These are phyloP conservation scores for Blastomyces parvus DNA, from an alignment of 2,329 filamentous ascomycete species.

Conservation along the genomic window DNA sequence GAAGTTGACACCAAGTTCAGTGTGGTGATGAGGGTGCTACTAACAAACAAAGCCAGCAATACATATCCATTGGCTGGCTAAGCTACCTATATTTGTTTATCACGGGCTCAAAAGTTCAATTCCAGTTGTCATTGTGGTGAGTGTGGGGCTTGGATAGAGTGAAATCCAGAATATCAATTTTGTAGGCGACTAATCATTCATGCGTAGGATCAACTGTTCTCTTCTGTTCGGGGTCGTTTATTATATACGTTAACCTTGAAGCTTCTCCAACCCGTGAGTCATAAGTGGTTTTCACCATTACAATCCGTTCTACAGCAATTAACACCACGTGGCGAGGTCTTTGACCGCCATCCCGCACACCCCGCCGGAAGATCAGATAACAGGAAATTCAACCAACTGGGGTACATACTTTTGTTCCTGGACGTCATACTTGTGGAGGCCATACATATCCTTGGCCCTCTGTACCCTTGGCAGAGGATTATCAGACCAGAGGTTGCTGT, in stretches of 20 bases:
- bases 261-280: background rate
- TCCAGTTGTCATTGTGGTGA: background rate
- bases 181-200: background rate
- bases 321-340: background rate
- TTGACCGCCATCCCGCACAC: background rate
- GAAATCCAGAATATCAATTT: background rate
- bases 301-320: background rate
- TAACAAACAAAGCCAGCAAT: too few species aligned
- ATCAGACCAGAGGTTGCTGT: background rate
- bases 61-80: background rate
- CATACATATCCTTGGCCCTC: background rate
- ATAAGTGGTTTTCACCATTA: background rate
- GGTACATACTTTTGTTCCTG: background rate
- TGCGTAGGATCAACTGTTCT: background rate
- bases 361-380: background rate
- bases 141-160: background rate
- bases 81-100: background rate
- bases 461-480: background rate
- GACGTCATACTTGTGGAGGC: conserved; percentile 6
- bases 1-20: background rate
- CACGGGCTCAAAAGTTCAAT: background rate
- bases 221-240: too few species aligned
- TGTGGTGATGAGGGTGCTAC: too few species aligned
- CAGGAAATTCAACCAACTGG: background rate
- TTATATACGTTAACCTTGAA: background rate